Percentiles rank a stretch among this genome's conserved stretches.
Evolutionary conservation across 495 filamentous ascomycete species (phyloP).

Genomic region (Arthonia radiata): DNA sequence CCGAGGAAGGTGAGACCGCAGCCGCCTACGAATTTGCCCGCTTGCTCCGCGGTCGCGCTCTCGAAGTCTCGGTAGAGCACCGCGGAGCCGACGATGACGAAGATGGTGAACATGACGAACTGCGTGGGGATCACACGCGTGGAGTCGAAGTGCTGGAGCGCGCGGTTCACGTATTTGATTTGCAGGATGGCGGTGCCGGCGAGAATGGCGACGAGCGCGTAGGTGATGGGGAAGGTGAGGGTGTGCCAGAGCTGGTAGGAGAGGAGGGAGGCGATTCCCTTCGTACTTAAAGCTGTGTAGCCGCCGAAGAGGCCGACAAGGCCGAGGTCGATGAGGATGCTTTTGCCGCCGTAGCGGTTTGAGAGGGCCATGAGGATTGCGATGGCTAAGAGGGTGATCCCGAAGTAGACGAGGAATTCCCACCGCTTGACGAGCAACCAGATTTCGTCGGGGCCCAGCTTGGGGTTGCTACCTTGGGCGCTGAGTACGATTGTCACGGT

Average conservation of each 20-base stretch:
- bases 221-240: constrained; percentile 77
- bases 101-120: constrained; percentile 89
- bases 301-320: constrained; percentile 82
- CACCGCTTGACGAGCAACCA: constrained; percentile 69
- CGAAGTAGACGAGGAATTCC: constrained; percentile 81
- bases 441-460: constrained; percentile 73
- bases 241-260: constrained; percentile 69
- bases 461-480: constrained; percentile 69
- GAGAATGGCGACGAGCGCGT: constrained; percentile 52
- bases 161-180: constrained; percentile 86
- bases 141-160: constrained; percentile 80
- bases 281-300: constrained; percentile 87
- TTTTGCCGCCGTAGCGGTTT: constrained; percentile 48
- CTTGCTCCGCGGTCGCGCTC: constrained; percentile 39
- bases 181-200: constrained; percentile 75
- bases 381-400: constrained; percentile 47
- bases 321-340: constrained; percentile 82
- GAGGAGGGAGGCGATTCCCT: constrained; percentile 83
- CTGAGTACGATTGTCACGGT: constrained; percentile 88
- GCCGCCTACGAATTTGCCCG: constrained; percentile 65
- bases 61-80: constrained; percentile 88
- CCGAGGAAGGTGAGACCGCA: constrained; percentile 80
- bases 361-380: constrained; percentile 56
- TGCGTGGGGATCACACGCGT: constrained; percentile 94
- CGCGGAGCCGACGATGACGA: constrained; percentile 81